A percentile compares a stretch with the other conserved stretches of the same genome.
Conservation (phyloP, 2,329 filamentous ascomycete genomes). For the Verticillium albo-atrum region DNA sequence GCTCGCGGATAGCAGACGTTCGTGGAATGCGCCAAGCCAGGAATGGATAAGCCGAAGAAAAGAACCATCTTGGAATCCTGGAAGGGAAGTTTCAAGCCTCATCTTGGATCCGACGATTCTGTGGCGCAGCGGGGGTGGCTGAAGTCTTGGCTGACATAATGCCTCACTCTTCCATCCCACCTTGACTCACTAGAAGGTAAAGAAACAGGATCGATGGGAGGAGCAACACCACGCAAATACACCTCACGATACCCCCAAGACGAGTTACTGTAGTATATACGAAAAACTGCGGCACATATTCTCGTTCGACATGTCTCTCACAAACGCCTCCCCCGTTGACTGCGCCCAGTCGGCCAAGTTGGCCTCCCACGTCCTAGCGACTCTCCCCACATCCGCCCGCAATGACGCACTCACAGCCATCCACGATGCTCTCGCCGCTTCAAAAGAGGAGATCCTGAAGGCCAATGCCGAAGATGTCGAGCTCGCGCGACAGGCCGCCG, state of each 20-base stretch:
- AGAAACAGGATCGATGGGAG: not conserved
- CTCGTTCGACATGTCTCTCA: constrained; percentile 75
- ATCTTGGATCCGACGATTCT: not conserved
- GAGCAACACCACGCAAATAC: not conserved
- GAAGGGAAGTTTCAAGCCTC: not conserved
- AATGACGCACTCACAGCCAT: constrained; percentile 84
- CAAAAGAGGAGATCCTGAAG: constrained; percentile 72
- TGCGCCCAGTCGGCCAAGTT: constrained; percentile 74
- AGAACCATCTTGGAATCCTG: not conserved
- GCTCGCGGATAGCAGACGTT: not conserved
- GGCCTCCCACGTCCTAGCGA: constrained; percentile 79
- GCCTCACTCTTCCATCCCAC: not conserved
- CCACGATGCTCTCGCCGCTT: constrained; percentile 66
- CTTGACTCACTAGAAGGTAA: not conserved
- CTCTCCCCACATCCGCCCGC: constrained; percentile 68
- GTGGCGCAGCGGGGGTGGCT: not conserved
- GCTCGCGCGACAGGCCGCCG: constrained; percentile 66
- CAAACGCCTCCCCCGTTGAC: constrained; percentile 73
- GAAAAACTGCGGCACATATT: not conserved
- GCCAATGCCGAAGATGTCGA: constrained; percentile 84
- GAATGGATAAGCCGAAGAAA: not conserved
- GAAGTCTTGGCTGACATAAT: not conserved
- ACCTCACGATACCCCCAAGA: not conserved
- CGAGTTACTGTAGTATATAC: not conserved
- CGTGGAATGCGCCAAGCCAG: not conserved